Percentiles rank a stretch among this genome's conserved stretches.
phyloP scores from a whole-genome alignment of 495 filamentous ascomycete genomes.

The Lindgomyces ingoldianus region DNA sequence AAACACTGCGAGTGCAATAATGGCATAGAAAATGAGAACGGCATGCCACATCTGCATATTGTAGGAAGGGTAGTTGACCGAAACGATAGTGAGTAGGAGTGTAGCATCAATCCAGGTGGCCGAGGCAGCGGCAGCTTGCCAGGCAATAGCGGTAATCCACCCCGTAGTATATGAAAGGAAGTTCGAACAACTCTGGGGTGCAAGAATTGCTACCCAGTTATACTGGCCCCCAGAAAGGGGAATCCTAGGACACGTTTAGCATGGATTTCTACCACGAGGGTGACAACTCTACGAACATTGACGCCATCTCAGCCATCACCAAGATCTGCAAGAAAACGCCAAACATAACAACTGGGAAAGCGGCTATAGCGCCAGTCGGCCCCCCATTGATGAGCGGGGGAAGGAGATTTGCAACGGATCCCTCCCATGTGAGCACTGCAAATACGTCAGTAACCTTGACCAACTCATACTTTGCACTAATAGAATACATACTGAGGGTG shows the following conservation, averaged over 20 bases:
- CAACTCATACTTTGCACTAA: too few relatives aligned
- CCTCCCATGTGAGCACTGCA: slow-evolving; percentile 27
- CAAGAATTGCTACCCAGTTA: slow-evolving; percentile 29
- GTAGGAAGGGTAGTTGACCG: slow-evolving; percentile 16
- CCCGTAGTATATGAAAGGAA: slow-evolving; percentile 26
- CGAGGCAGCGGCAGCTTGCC: slow-evolving; percentile 10
- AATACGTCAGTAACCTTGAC: background rate
- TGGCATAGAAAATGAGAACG: slow-evolving; percentile 18
- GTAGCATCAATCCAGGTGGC: background rate
- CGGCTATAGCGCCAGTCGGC: slow-evolving; percentile 5
- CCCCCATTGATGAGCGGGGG: slow-evolving; percentile 21
- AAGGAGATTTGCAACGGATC: slow-evolving; percentile 3
- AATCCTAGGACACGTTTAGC: slow-evolving; percentile 18
- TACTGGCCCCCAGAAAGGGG: slow-evolving; percentile 27
- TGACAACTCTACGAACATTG: slow-evolving; percentile 14
- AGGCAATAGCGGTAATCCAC: slow-evolving; percentile 25
- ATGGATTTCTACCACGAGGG: background rate
- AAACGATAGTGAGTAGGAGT: slow-evolving; percentile 8
- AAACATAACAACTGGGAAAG: background rate
- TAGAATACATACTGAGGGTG: slow-evolving; percentile 17
- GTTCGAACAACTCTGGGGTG: slow-evolving; percentile 14
- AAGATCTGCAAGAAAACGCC: slow-evolving; percentile 11
- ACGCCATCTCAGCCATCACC: slow-evolving; percentile 26
- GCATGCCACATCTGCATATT: slow-evolving; percentile 14
- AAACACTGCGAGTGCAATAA: slow-evolving; percentile 5